These are phyloP conservation scores for Mycena rosella DNA, from an alignment of 768 basidiomycete species.

Conservation along the genomic window DNA sequence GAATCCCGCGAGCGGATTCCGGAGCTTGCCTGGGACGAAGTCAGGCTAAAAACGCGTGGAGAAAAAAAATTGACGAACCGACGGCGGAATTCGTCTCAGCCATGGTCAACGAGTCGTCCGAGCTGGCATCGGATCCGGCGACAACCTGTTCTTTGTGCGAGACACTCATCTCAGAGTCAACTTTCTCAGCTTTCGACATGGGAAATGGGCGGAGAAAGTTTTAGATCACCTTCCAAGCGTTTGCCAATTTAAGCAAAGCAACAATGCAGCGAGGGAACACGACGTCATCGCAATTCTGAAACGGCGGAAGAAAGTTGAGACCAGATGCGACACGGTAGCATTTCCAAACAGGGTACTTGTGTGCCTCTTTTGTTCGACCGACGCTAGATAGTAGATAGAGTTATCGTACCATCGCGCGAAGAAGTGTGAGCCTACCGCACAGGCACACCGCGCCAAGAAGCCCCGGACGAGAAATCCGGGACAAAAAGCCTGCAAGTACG, in stretches of 20 bases:
- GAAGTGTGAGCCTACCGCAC: background rate
- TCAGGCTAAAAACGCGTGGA: background rate
- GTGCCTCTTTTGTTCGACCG: background rate
- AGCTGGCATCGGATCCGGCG: background rate
- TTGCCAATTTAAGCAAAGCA: slow-evolving; percentile 1
- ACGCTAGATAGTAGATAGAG: background rate
- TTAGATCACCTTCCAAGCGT: background rate
- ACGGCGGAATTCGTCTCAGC: background rate
- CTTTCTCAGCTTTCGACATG: background rate
- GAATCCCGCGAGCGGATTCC: background rate
- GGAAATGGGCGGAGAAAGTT: background rate
- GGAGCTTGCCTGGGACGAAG: background rate
- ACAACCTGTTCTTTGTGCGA: background rate
- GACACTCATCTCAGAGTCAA: background rate
- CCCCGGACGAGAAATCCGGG: too few relatives aligned
- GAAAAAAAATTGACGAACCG: background rate
- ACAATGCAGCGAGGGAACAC: background rate
- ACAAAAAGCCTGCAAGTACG: too few relatives aligned
- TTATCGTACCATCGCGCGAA: background rate
- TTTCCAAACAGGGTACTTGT: background rate
- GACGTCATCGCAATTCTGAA: background rate
- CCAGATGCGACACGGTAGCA: background rate
- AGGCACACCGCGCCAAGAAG: too few relatives aligned
- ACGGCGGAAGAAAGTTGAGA: background rate
- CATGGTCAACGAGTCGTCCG: background rate